These are phyloP conservation scores for Neobulgaria alba DNA, from an alignment of 2,329 filamentous ascomycete species.

Conservation along the genomic window DNA sequence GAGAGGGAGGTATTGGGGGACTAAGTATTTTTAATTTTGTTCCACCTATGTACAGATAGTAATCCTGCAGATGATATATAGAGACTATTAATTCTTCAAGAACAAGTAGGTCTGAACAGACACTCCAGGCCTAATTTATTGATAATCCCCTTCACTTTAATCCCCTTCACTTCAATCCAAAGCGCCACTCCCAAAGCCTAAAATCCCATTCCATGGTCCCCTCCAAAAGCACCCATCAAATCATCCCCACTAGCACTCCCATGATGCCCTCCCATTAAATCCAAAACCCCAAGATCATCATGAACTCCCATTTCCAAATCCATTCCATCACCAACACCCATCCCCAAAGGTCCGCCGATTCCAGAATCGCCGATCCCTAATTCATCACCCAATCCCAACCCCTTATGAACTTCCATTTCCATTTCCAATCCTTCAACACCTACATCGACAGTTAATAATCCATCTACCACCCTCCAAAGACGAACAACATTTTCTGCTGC, in stretches of 20 bases:
- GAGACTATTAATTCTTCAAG: too few species aligned
- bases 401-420: background rate
- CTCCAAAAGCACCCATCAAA: background rate
- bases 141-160: too few species aligned
- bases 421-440: background rate
- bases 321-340: slow-evolving; percentile 1
- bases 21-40: too few species aligned
- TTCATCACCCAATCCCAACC: background rate
- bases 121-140: too few species aligned
- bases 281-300: background rate
- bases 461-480: slow-evolving; percentile 27
- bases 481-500: slow-evolving; percentile 24
- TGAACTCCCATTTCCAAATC: background rate
- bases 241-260: background rate
- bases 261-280: slow-evolving; percentile 1
- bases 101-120: too few species aligned
- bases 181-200: slow-evolving; percentile 1
- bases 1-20: too few species aligned
- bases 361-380: background rate
- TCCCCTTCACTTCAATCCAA: too few species aligned
- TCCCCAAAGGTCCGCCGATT: background rate
- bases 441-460: slow-evolving; percentile 14
- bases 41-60: too few species aligned
- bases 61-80: too few species aligned
- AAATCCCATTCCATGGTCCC: background rate